These are phyloP conservation scores for Sporothrix brasiliensis DNA, from an alignment of 2,329 filamentous ascomycete species.

Conservation along the genomic window DNA sequence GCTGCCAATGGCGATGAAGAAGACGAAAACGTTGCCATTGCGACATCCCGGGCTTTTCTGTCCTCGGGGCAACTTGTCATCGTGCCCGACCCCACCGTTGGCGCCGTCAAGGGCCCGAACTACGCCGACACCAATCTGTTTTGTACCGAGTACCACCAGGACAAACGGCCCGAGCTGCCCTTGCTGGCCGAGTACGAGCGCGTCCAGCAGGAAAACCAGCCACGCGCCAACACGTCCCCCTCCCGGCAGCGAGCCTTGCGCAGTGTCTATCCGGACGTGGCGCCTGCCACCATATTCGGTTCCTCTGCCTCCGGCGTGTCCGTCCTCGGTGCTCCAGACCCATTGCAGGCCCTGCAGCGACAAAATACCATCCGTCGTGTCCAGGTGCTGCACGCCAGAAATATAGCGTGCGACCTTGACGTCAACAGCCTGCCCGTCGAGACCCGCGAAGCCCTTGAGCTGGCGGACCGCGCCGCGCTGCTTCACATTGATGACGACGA, in stretches of 20 bases:
- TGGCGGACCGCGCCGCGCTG: conserved; percentile 36
- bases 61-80: conserved; percentile 47
- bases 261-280: neutral
- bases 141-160: conserved; percentile 52
- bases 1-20: conserved; percentile 34
- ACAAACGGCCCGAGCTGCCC: conserved; percentile 49
- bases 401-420: conserved; percentile 31
- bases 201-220: conserved; percentile 49
- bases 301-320: neutral
- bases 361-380: neutral
- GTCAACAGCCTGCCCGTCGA: conserved; percentile 30
- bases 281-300: neutral
- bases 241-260: neutral
- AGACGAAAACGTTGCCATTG: conserved; percentile 39
- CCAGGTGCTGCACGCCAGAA: conserved; percentile 25
- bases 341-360: neutral
- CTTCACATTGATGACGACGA: conserved; percentile 22
- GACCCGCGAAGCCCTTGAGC: conserved; percentile 36
- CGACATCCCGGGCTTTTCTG: conserved; percentile 44
- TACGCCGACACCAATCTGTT: conserved; percentile 55
- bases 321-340: neutral
- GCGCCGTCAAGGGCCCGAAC: conserved; percentile 58
- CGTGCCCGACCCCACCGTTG: conserved; percentile 53
- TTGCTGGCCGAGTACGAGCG: conserved; percentile 51
- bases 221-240: conserved; percentile 22